Evolutionary conservation across 768 basidiomycete genomes (phyloP), one percentile per base, ranked within the genome.

Genomic region (Phanerodontia chrysosporium): DNA sequence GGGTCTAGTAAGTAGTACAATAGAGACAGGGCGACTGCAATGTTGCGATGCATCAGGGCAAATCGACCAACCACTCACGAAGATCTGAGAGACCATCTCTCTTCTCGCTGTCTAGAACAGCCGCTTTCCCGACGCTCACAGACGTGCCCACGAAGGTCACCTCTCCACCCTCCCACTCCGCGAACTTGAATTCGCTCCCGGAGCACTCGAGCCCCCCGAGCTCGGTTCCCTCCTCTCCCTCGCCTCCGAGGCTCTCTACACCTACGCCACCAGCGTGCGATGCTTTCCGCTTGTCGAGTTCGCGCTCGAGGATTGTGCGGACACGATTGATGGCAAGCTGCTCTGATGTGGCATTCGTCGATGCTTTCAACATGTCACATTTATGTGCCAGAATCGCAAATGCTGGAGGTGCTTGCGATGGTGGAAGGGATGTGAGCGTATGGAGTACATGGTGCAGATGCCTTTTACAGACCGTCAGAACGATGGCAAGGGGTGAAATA

Each of bases 141-240:
- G 80, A 87, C 0, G 83, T 86, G 27, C 83, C 87, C 32, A 86
- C 60, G 64, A 92, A 88, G 1, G 75, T 68, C 21, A 92, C 75
- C n/a, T 90, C 85, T 8, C 92, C 91, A 2, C 90, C 92, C 64
- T 92, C 91, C 91, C 91, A 94, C 45, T 87, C 84, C 2, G 78
- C 79, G 65, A 93, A 93, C 64, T 76, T 85, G 76, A 94, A 94
- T 21, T 73, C 62, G 14, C 78, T 80, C 27, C 76, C 75, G 55
- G 73, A 78, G 66, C 87, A 89, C 51, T 92, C 90, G 56, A 94
- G 71, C 0, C 91, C 90, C 35, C 87, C 89, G 72, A 89, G 73
- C 52, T 89, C 88, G 3, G 81, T 75, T 22, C 51, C 60, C 22
- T 71, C 71, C 22, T 73, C 70, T 7, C 82, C 87, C 57, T 90